Base-by-base conservation (phyloP, 805 yeast genomes). In the Hanseniaspora taiwanica region DNA sequence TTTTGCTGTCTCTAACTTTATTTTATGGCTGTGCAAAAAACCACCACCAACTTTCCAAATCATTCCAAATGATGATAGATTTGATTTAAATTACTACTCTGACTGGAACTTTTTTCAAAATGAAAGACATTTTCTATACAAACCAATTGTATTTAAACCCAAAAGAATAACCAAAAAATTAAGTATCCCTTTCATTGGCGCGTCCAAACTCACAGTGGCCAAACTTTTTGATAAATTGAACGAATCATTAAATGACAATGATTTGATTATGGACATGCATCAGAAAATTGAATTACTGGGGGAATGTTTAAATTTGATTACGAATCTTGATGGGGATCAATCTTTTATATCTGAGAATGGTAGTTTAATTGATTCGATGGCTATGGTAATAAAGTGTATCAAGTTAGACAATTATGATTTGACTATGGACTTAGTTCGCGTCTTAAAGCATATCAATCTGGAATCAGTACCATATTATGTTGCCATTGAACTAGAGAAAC, bases 1-100 rank as follows among this genome's bases (percentile, higher is more conserved):
- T 35, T 24, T 40, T 14, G 12, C 44, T 0, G 46, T 71, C 13
- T 54, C 62, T 6, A 29, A 46, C 1, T 66, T 73, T 46, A 31
- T 71, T 3, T 45, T 56, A 1, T 74, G 81, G 80, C 35, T 72
- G 17, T 48, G 63, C 29, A 68, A 48, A 10, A 38, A 41, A 21
- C 21, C 41, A 7, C 18, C 6, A 6, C 8, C 16, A 19, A 31
- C 12, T 27, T 40, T 19, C 27, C 37, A 27, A 19, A 41, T 23
- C 23, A 16, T 17, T 35, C 14, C 7, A 24, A n/a, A 12, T 8
- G 21, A 27, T 4, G 18, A 17, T n/a, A 21, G 14, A 16, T 29
- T 14, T 21, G 19, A 9, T 4, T 18, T 16, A 4, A 5, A n/a
- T 16, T 29, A 29, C 33, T 29, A 7, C 6, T 27, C 12, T 14